A percentile compares a stretch with the other conserved stretches of the same genome.
Conservation (phyloP, 2,329 filamentous ascomycete species). For the Whalleya microplaca region DNA sequence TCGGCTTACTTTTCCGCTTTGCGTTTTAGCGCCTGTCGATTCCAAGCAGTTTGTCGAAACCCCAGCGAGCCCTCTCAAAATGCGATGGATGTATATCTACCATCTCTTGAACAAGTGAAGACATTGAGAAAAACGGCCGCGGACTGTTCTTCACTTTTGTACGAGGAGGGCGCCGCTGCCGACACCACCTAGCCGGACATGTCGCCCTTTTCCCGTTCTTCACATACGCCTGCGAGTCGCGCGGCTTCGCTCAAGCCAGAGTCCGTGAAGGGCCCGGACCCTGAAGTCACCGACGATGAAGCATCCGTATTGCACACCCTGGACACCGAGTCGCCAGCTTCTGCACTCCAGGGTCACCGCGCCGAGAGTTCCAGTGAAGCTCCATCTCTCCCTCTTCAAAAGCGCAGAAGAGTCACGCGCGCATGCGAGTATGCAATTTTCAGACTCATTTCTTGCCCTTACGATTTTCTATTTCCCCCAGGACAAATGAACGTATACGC, state of each 20-base stretch:
- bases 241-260: conserved; percentile 30
- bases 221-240: conserved; percentile 32
- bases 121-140: conserved; percentile 23
- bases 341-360: conserved; percentile 26
- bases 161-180: conserved; percentile 16
- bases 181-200: conserved; percentile 30
- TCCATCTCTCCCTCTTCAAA: conserved; percentile 67
- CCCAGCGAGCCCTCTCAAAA: conserved; percentile 21
- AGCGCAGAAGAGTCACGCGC: conserved; percentile 76
- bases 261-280: conserved; percentile 39
- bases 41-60: conserved; percentile 5
- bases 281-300: conserved; percentile 47
- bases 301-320: conserved; percentile 25
- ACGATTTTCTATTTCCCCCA: conserved; percentile 1
- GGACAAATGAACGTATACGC: neutral
- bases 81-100: conserved; percentile 21
- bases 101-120: conserved; percentile 28
- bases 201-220: conserved; percentile 35
- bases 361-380: conserved; percentile 38
- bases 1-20: conserved; percentile 10
- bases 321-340: conserved; percentile 43
- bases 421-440: conserved; percentile 64
- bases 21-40: conserved; percentile 3
- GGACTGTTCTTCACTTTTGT: conserved; percentile 15
- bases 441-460: neutral